A percentile compares a stretch with the other conserved stretches of the same genome.
These are phyloP conservation scores for Clavaria fumosa DNA, from an alignment of 768 basidiomycete genomes.

Conservation along the genomic window DNA sequence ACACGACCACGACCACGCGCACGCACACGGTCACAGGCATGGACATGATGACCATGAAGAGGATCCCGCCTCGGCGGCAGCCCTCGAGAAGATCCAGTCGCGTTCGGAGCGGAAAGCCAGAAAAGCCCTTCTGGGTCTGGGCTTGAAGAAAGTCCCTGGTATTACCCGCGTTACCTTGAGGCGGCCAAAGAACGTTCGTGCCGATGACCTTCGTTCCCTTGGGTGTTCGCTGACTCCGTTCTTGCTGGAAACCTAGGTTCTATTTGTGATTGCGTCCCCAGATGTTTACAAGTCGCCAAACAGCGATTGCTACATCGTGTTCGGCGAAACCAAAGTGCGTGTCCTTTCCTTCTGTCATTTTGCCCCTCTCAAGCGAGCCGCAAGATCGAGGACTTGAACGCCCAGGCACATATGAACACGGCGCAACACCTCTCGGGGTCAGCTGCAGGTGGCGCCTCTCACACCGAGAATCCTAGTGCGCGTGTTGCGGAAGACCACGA, in stretches of 20 bases:
- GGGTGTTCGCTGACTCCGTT: not conserved
- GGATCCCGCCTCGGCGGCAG: constrained; percentile 71
- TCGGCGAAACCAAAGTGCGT: constrained; percentile 85
- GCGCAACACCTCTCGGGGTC: constrained; percentile 63
- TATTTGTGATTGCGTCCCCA: constrained; percentile 84
- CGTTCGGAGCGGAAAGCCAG: constrained; percentile 90
- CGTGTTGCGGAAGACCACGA: constrained; percentile 54
- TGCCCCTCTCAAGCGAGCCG: not conserved
- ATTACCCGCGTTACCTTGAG: constrained; percentile 93
- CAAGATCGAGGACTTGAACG: constrained; percentile 80
- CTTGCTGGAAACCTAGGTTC: constrained; percentile 37
- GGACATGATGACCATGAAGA: constrained; percentile 56
- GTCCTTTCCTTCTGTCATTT: not conserved
- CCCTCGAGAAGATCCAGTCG: constrained; percentile 87
- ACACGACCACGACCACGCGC: constrained; percentile 38
- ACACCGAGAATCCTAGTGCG: constrained; percentile 34
- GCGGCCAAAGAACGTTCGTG: constrained; percentile 81
- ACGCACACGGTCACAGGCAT: too few relatives aligned
- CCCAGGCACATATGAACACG: constrained; percentile 58
- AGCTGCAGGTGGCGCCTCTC: constrained; percentile 28
- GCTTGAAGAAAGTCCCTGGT: constrained; percentile 81
- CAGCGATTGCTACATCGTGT: constrained; percentile 98
- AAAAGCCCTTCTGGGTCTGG: constrained; percentile 82
- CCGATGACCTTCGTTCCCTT: not conserved
- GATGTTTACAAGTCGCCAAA: constrained; percentile 97